These are phyloP conservation scores for Pseudozyma sp. DNA, from an alignment of 1,284 basidiomycete species.

Conservation along the genomic window DNA sequence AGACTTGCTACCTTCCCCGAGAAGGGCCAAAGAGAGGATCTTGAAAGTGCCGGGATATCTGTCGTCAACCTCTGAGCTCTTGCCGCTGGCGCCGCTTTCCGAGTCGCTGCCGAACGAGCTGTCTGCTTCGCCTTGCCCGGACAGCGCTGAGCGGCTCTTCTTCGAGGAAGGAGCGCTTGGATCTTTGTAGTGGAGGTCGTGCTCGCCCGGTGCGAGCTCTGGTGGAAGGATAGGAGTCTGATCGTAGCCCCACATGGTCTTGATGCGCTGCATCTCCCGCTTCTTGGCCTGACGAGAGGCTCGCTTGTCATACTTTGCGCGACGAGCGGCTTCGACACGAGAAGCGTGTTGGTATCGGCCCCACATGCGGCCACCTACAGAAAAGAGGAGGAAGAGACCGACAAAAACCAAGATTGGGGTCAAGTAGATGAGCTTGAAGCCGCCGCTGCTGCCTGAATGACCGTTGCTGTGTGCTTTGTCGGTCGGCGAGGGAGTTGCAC, in stretches of 20 bases:
- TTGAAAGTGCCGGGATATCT: constrained; percentile 37
- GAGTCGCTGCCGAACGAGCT: constrained; percentile 30
- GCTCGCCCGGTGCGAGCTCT: constrained; percentile 19
- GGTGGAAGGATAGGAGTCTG: constrained; percentile 25
- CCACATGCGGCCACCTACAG: constrained; percentile 56
- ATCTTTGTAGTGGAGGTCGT: constrained; percentile 34
- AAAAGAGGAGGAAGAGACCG: constrained; percentile 51
- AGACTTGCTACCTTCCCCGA: constrained; percentile 26
- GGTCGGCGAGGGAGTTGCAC: background rate
- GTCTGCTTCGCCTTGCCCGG: constrained; percentile 1
- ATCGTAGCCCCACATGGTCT: constrained; percentile 44
- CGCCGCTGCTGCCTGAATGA: constrained; percentile 1
- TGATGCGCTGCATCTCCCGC: constrained; percentile 37
- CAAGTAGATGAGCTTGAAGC: constrained; percentile 56
- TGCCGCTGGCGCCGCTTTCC: constrained; percentile 5
- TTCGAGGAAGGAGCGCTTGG: background rate
- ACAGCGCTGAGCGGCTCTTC: background rate
- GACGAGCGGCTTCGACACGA: constrained; percentile 28
- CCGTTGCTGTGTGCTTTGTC: background rate
- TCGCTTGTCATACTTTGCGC: constrained; percentile 17
- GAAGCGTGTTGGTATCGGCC: constrained; percentile 48
- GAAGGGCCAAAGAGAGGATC: constrained; percentile 25
- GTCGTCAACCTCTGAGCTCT: constrained; percentile 13
- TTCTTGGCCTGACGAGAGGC: constrained; percentile 25
- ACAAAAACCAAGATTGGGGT: constrained; percentile 53